Conservation (phyloP, 1,139 yeast species). For the Hyphopichia wangnamkhiaoensis region DNA sequence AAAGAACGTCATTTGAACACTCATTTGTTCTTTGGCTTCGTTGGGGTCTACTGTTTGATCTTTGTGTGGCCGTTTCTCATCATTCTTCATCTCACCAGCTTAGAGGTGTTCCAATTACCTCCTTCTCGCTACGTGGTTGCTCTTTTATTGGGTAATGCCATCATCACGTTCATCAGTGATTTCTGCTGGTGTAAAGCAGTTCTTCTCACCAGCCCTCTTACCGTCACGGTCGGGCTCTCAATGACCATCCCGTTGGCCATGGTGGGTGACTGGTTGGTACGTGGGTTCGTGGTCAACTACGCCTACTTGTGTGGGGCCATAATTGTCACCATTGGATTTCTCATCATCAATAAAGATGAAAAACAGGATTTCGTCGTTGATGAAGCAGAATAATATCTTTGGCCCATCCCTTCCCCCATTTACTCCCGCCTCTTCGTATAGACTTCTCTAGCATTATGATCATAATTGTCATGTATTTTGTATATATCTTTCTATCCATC, state of each 20-base stretch:
- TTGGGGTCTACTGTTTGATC: conserved; percentile 77
- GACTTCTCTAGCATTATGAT: no score
- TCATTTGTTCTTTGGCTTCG: conserved; percentile 89
- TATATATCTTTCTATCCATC: no score
- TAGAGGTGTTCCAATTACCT: conserved; percentile 77
- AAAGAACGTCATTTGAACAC: conserved; percentile 78
- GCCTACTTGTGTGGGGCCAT: conserved; percentile 77
- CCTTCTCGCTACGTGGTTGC: conserved; percentile 49
- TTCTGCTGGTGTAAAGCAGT: conserved; percentile 96
- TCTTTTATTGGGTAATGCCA: conserved; percentile 64
- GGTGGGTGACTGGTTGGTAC: conserved; percentile 82
- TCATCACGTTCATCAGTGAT: conserved; percentile 82
- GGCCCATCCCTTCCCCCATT: no score
- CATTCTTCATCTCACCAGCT: conserved; percentile 58
- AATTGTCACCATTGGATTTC: conserved; percentile 78
- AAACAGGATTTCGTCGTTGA: conserved; percentile 50
- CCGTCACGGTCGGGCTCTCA: conserved; percentile 92
- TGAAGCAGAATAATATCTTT: conserved; percentile 9
- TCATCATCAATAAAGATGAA: conserved; percentile 79
- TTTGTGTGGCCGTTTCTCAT: conserved; percentile 84
- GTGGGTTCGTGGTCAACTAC: conserved; percentile 59
- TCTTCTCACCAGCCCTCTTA: conserved; percentile 86
- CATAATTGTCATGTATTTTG: no score
- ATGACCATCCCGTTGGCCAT: conserved; percentile 93
- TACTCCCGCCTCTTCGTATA: no score